Evolutionary conservation across 2,329 filamentous ascomycete species (phyloP), one percentile per base, ranked within the genome.

Genomic region (Botrytis cinerea): DNA sequence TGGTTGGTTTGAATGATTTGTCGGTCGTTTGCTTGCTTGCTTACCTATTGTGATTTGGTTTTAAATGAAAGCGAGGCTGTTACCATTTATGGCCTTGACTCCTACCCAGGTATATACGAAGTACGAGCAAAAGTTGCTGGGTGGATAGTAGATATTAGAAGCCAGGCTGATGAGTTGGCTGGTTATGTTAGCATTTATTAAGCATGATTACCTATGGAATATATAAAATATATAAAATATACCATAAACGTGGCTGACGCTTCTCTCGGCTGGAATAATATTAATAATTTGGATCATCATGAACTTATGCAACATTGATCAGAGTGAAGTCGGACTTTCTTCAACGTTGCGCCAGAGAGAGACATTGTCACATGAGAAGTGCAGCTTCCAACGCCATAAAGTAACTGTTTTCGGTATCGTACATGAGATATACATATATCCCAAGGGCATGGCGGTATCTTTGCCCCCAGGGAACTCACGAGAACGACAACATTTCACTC

Each of bases 231-330:
- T 38, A 38, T 7, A 20, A 32, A 20, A 57, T 20, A 38, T 38
- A 38, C 38, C 9, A 32, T 20, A 70, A 46, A 28, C 22, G 51
- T 35, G 22, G 32, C 12, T 35, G 35, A 64, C 25, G 40, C 28
- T 71, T 71, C 45, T 35, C 43, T 71, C 69, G 59, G 54, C 12
- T 71, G 69, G 40, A 48, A 48, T 20, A 51, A 46, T 64, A 51
- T 46, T 46, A 25, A 46, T 35, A 16, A 38, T 51, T 38, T 38
- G 45, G 8, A 22, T 67, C 46, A 20, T 40, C 4, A 28, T 67
- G 28, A 32, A 32, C 32, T 32, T 32, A 67, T 66, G 63, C 32
- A 48, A 66, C 46, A 64, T 45, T 45, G 62, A 38, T 60, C 43
- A 51, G 25, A 51, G 22, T n/a, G 25, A 51, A 51, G 48, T 51